phyloP scores from a whole-genome alignment of 2,329 filamentous ascomycete genomes.

The Calycina marina region DNA sequence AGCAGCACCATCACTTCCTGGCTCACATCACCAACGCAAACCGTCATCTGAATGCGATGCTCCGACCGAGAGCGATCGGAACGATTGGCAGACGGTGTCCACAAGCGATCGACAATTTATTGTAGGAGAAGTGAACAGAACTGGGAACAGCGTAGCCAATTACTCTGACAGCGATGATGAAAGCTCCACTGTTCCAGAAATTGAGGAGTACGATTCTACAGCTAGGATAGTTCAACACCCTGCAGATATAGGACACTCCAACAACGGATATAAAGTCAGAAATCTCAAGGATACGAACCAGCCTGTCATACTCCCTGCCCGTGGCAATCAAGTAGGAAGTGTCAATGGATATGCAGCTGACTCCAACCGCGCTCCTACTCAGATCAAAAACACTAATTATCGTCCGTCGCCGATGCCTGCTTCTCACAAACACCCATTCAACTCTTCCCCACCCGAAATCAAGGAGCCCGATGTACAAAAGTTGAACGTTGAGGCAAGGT shows the following conservation, averaged over 20 bases:
- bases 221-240: slow-evolving; percentile 19
- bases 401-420: slow-evolving; percentile 11
- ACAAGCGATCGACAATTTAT: slow-evolving; percentile 10
- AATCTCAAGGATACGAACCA: slow-evolving; percentile 16
- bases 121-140: slow-evolving; percentile 3
- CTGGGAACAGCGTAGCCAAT: slow-evolving; percentile 21
- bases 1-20: too few relatives aligned
- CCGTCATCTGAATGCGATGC: too few relatives aligned
- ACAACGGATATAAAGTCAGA: slow-evolving; percentile 16
- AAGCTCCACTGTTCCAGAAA: slow-evolving; percentile 6
- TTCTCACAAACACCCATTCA: slow-evolving; percentile 19
- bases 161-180: slow-evolving; percentile 13
- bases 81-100: slow-evolving; percentile 22
- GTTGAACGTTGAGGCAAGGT: background rate
- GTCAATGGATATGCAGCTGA: slow-evolving; percentile 20
- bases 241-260: slow-evolving; percentile 13
- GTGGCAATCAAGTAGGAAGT: slow-evolving; percentile 12
- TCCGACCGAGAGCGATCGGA: too few relatives aligned
- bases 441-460: slow-evolving; percentile 14
- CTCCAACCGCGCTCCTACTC: slow-evolving; percentile 13
- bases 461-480: background rate
- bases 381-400: slow-evolving; percentile 4
- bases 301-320: slow-evolving; percentile 17
- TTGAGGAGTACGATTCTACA: slow-evolving; percentile 13
- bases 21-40: too few relatives aligned